phyloP scores from a whole-genome alignment of 148 eudicot species.

The Fagopyrum homotropicum region DNA sequence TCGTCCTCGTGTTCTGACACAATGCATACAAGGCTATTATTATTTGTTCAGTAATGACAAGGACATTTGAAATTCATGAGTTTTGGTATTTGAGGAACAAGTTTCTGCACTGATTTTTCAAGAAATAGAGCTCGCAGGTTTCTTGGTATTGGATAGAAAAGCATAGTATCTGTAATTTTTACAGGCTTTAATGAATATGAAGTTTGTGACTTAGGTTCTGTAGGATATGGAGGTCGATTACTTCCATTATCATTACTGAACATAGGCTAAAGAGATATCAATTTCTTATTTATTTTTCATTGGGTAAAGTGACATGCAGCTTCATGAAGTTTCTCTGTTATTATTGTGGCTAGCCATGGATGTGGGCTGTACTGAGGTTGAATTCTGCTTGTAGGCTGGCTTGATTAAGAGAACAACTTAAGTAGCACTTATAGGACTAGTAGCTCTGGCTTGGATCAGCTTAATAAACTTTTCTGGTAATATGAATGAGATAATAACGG shows the following conservation, averaged over 20 bases:
- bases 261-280: not conserved
- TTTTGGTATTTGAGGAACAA: not conserved
- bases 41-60: not conserved
- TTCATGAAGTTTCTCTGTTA: not conserved
- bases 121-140: not conserved
- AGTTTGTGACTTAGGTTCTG: not conserved
- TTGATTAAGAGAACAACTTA: not conserved
- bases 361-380: not conserved
- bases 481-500: not conserved
- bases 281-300: not conserved
- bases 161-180: not conserved
- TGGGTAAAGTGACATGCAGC: not conserved
- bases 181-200: not conserved
- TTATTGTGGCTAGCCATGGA: not conserved
- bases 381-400: not conserved
- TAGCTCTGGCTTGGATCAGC: not conserved
- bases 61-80: not conserved
- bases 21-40: not conserved
- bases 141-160: not conserved
- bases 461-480: not conserved
- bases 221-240: not conserved
- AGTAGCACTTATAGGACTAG: not conserved
- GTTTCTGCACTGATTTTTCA: not conserved
- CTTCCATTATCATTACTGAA: not conserved
- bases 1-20: not conserved